A percentile compares a stretch with the other conserved stretches of the same genome.
Conservation (phyloP, 2,329 filamentous ascomycete species). For the Leptographium lundbergii region DNA sequence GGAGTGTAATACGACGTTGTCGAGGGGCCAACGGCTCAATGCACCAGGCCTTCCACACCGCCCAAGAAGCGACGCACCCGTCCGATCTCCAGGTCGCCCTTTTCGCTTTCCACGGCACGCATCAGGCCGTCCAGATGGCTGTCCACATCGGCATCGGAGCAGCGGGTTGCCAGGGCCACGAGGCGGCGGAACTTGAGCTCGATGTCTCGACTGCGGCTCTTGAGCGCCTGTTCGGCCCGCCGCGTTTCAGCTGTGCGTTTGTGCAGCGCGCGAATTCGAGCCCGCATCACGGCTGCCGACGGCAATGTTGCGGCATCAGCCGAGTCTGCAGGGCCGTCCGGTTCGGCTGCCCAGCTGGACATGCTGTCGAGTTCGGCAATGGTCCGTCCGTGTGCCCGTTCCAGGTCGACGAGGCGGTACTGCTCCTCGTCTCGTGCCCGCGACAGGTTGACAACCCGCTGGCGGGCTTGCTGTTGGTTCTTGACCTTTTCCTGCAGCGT, state of each 20-base stretch:
- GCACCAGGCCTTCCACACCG: conserved; percentile 53
- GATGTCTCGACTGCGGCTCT: conserved; percentile 68
- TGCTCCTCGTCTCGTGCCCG: conserved; percentile 62
- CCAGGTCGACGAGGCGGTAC: conserved; percentile 33
- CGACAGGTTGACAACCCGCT: conserved; percentile 67
- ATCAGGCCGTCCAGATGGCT: conserved; percentile 66
- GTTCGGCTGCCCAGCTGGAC: conserved; percentile 42
- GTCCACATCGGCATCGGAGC: conserved; percentile 68
- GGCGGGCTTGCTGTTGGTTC: conserved; percentile 51
- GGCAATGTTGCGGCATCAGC: conserved; percentile 37
- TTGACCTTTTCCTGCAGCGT: conserved; percentile 52
- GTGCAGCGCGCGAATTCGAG: conserved; percentile 58
- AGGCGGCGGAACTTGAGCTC: conserved; percentile 82
- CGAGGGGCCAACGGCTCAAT: conserved; percentile 2
- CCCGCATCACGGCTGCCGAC: conserved; percentile 46
- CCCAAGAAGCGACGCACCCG: conserved; percentile 68
- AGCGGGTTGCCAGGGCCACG: conserved; percentile 73
- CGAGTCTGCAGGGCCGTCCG: conserved; percentile 27
- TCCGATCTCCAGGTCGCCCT: conserved; percentile 59
- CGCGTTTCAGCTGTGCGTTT: conserved; percentile 54
- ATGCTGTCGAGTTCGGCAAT: conserved; percentile 24
- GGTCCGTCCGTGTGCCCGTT: conserved; percentile 18
- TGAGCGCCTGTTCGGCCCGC: conserved; percentile 56
- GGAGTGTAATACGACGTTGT: background rate
- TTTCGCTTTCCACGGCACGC: conserved; percentile 81